phyloP scores from a whole-genome alignment of 1,284 basidiomycete species.

The Sphaerobolus stellatus region DNA sequence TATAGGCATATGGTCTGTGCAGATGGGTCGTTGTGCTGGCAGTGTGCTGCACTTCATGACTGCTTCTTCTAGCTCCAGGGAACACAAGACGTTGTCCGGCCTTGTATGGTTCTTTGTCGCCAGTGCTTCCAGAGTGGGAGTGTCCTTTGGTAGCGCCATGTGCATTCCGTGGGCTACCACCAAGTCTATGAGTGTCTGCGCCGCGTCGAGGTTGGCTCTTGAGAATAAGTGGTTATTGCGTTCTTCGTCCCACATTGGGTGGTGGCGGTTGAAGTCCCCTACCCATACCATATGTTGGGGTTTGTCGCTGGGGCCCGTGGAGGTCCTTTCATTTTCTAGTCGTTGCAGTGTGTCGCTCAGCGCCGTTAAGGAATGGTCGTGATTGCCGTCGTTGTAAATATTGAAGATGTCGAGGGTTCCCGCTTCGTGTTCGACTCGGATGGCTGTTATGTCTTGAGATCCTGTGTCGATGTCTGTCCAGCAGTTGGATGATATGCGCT shows the following conservation, averaged over 20 bases:
- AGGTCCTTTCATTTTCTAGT: too few relatives aligned
- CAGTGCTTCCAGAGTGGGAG: constrained; percentile 28
- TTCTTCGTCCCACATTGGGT: too few relatives aligned
- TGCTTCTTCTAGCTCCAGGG: constrained; percentile 8
- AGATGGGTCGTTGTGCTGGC: constrained; percentile 15
- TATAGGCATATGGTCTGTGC: constrained; percentile 31
- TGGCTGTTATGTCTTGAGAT: too few relatives aligned
- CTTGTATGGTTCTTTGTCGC: constrained; percentile 29
- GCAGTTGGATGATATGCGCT: too few relatives aligned
- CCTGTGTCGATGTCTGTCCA: too few relatives aligned
- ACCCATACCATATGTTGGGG: too few relatives aligned
- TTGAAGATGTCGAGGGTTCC: constrained; percentile 28
- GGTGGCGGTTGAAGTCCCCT: too few relatives aligned
- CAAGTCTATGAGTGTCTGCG: constrained; percentile 23
- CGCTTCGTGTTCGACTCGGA: constrained; percentile 17
- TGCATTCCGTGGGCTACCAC: constrained; percentile 20
- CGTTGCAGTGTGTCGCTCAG: too few relatives aligned
- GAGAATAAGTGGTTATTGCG: constrained; percentile 42
- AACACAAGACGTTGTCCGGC: constrained; percentile 36
- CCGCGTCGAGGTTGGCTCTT: constrained; percentile 7
- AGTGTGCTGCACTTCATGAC: constrained; percentile 21
- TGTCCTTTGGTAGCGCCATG: constrained; percentile 27
- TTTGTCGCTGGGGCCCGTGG: too few relatives aligned
- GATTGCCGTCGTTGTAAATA: too few relatives aligned
- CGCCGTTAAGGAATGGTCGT: constrained; percentile 19